These are phyloP conservation scores for Pythium monospermum DNA, from an alignment of 352 stramenopile genomes.

Conservation along the genomic window DNA sequence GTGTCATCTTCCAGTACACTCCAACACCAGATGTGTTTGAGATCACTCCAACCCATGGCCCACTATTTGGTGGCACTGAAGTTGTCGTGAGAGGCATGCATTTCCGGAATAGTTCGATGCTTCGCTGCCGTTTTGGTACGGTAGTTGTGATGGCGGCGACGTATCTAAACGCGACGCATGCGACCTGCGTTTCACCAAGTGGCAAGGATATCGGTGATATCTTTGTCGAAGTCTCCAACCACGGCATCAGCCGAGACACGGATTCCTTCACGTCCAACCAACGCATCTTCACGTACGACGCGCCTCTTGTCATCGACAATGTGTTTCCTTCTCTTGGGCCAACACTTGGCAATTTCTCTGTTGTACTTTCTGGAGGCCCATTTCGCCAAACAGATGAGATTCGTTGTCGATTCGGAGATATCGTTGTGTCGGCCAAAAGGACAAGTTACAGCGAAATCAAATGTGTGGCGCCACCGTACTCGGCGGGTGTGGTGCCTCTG, in stretches of 20 bases:
- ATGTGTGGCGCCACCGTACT: slow-evolving; percentile 74
- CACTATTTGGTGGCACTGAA: slow-evolving; percentile 74
- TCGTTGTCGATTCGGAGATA: slow-evolving; percentile 81
- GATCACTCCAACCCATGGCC: slow-evolving; percentile 71
- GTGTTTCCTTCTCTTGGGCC: slow-evolving; percentile 79
- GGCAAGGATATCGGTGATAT: slow-evolving; percentile 27
- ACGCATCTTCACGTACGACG: slow-evolving; percentile 81
- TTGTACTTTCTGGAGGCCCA: slow-evolving; percentile 74
- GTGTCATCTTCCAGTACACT: slow-evolving; percentile 61
- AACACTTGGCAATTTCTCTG: slow-evolving; percentile 82
- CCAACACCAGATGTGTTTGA: slow-evolving; percentile 49
- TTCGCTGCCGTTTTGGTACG: slow-evolving; percentile 69
- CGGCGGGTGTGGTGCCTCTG: slow-evolving; percentile 65
- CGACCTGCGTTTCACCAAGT: slow-evolving; percentile 71
- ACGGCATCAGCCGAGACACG: slow-evolving; percentile 28
- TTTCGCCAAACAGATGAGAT: slow-evolving; percentile 74
- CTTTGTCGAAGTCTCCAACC: slow-evolving; percentile 69
- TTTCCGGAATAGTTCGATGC: slow-evolving; percentile 61
- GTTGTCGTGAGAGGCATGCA: slow-evolving; percentile 70
- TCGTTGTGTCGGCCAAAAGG: slow-evolving; percentile 64
- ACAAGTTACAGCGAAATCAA: slow-evolving; percentile 59
- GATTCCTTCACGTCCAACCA: slow-evolving; percentile 35
- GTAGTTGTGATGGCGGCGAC: slow-evolving; percentile 33
- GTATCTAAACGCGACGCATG: slow-evolving; percentile 57
- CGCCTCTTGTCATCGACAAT: slow-evolving; percentile 44